Base-by-base conservation (phyloP, 257 asterid species). In the Henckelia pumila region DNA sequence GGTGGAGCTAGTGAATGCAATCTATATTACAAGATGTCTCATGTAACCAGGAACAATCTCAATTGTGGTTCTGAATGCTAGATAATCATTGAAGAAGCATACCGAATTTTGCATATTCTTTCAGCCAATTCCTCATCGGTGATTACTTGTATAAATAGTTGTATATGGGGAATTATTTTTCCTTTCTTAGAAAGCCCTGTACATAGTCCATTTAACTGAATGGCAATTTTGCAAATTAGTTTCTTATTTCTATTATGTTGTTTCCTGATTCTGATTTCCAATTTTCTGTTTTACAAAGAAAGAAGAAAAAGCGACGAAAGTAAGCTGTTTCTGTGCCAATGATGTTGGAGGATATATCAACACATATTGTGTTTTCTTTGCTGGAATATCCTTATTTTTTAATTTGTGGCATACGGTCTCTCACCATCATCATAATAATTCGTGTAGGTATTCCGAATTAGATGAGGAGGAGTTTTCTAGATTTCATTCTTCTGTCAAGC, bases 401-500 rank as follows among this genome's bases (percentile, higher is more conserved):
- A 30, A 19, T 49, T 14, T 16, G 49, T 56, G 19, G 28, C 5
- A 28, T 49, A 13, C 6, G 30, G 30, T 25, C 56, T 63, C 20
- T 68, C 59, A 72, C 57, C 9, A 7, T 44, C 66, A 30, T 6
- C 13, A 7, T 50, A 66, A 62, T 13, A 60, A 19, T 60, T 37
- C 73, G 8, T 73, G 68, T 66, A 92, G 98, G 80, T 84, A 76
- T 66, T 89, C 96, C 0, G 93, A 82, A 44, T 63, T 92, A 79
- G 78, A 59, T 14, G 87, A 75, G 64, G 95, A 85, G 35, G 88
- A 81, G 53, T 92, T 92, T 63, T 37, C 81, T 24, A 73, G 67
- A 71, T 88, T 82, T 66, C 98, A 92, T 79, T 77, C 88, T 72
- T 68, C 88, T 8, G 98, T 89, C 75, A 92, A 92, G 79, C 85